Conservation (phyloP, 2,329 filamentous ascomycete genomes). For the Diaporthe sp. region DNA sequence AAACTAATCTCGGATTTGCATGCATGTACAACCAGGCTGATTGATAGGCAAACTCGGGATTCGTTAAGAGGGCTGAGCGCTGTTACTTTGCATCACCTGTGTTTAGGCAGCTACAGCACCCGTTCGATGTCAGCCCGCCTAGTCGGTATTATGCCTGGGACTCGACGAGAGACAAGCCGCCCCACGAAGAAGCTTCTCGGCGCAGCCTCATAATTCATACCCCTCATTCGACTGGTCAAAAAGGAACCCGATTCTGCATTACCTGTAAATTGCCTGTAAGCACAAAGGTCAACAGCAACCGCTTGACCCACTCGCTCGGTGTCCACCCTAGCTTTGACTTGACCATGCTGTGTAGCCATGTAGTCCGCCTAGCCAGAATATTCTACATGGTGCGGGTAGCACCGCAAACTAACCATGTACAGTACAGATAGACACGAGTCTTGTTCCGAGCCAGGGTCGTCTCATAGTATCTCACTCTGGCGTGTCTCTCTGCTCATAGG, state of each 20-base stretch:
- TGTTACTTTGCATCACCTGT: background rate
- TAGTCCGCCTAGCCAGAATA: background rate
- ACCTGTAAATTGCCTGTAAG: background rate
- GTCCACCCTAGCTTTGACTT: background rate
- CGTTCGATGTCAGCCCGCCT: background rate
- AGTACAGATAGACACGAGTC: background rate
- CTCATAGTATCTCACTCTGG: background rate
- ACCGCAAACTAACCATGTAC: background rate
- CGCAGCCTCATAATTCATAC: background rate
- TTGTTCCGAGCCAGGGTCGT: background rate
- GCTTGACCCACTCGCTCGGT: background rate
- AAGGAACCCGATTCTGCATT: background rate
- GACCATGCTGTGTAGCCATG: no score
- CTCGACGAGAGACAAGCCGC: background rate
- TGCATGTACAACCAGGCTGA: background rate
- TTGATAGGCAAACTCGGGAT: background rate
- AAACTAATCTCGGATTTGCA: background rate
- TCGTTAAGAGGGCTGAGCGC: background rate
- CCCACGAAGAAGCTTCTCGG: slow-evolving; percentile 2
- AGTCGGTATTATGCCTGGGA: background rate
- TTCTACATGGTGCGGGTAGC: background rate
- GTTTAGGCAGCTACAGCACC: background rate
- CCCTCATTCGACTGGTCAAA: background rate
- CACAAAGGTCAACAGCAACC: background rate
- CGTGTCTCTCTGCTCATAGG: background rate